Evolutionary conservation across 768 basidiomycete genomes (phyloP), one percentile per base, ranked within the genome.

Genomic region (Naganishia vishniacii): DNA sequence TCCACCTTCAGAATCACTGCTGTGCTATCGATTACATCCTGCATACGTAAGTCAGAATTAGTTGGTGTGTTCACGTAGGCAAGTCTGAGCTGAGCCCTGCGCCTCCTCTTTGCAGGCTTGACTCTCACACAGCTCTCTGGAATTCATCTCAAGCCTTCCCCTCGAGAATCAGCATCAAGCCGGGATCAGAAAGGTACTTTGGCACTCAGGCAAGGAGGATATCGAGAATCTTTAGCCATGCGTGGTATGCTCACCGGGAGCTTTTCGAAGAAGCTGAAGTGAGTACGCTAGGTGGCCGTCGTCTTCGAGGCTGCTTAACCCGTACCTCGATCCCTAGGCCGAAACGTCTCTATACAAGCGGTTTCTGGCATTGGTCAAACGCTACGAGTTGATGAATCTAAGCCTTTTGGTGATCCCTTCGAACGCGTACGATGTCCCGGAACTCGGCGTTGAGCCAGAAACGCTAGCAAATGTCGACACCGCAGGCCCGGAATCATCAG

Each of bases 161-260:
- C 15, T 94, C 91, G 16, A 82, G 92, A 26, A 81, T 97, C 1
- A 85, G 85, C 61, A 89, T 97, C 59, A 89, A 89, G 1, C 79
- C 80, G 45, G 82, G 87, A 2, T 94, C 91, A 0, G 83, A 86
- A 67, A 83, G 88, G n/a, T 91, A 91, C 77, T 95, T 93, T 76
- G 82, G 87, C 51, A 90, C 89, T 16, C 85, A 94, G 25, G 89
- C 90, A 20, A 85, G 94, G 0, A 85, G 94, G 15, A 84, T 98
- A 1, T 91, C 91, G 1, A 85, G 94, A 40, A 92, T 97, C 67
- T 97, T 99, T 73, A 89, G 90, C 0, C 94, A 99, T 77, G 91
- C 92, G 1, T 97, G 91, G 80, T 93, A 87, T 79, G 90, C 91
- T 75, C 91, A 94, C 77, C 86, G 89, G 67, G 91, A 92, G 73